Conservation (phyloP, 257 asterid species). For the Asclepias syriaca region DNA sequence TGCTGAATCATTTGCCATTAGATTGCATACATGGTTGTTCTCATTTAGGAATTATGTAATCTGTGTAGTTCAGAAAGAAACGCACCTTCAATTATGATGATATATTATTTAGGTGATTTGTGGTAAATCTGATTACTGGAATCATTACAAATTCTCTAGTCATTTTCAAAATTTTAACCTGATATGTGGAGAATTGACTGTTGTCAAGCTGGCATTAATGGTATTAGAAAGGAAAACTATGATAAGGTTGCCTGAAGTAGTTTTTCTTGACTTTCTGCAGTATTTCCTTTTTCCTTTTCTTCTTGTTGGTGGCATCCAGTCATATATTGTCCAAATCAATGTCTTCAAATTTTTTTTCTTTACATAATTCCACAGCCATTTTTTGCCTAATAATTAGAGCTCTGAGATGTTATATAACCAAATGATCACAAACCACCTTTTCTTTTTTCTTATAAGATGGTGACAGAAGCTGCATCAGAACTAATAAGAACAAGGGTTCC, state of each 20-base stretch:
- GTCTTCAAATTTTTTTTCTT: background rate
- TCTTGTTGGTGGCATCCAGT: background rate
- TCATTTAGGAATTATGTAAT: background rate
- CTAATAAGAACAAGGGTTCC: background rate
- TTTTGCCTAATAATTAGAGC: constrained; percentile 1
- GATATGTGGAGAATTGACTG: background rate
- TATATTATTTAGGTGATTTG: background rate
- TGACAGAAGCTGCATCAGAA: background rate
- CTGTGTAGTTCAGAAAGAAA: background rate
- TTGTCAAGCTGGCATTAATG: constrained; percentile 2
- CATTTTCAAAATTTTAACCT: background rate
- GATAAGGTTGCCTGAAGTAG: background rate
- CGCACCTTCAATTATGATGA: background rate
- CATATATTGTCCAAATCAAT: background rate
- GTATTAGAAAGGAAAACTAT: background rate
- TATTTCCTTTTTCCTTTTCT: background rate
- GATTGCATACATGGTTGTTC: background rate
- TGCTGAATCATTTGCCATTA: constrained; percentile 1
- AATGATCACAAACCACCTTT: background rate
- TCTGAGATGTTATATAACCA: background rate
- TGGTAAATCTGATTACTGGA: background rate
- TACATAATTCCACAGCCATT: background rate
- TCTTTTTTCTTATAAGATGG: background rate
- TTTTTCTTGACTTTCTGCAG: constrained; percentile 10
- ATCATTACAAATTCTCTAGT: background rate